Evolutionary conservation across 805 yeast species (phyloP), one percentile per base, ranked within the genome.

Genomic region (Kodamaea neixiangensis): DNA sequence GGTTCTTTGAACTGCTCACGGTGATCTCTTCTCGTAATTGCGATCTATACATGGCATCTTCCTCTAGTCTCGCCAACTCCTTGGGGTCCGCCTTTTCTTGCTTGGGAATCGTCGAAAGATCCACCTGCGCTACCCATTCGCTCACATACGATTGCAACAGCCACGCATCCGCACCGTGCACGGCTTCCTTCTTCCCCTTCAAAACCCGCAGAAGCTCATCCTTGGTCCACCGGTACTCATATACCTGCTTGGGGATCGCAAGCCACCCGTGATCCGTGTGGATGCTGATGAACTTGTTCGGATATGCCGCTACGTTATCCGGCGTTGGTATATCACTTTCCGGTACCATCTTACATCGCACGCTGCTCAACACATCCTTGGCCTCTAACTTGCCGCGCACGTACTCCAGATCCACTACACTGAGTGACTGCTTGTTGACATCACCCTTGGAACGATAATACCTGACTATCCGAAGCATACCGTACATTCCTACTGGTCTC

Each of bases 21-120:
- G 47, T 25, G n/a, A 51, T 50, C n/a, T 61, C 68, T 9, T 54
- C 60, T n/a, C 57, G 50, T 46, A 60, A 54, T 50, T 67, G 71
- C 38, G 52, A 50, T 21, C 59, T 44, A 48, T 56, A 67, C 11
- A 65, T 52, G 21, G 54, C 58, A 22, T 61, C 58, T 4, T 61
- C 61, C 18, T 58, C 55, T 11, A 53, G 49, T 15, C 47, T 48
- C 11, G 48, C 51, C 21, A 50, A 17, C 4, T 62, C 61, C 7
- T 44, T 49, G 21, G 43, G 40, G 7, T 55, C 55, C 19, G 34
- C 44, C 33, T 59, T 63, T 19, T 38, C 54, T 9, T 18, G 17
- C 34, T 47, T 47, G 18, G 51, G 51, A 3, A 48, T 19, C n/a
- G 9, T 18, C 3, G 46, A 22, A 17, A 22, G 21, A 31, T 54